Base-by-base conservation (phyloP, 2,329 filamentous ascomycete genomes). In the Aurifilum marmelostoma region DNA sequence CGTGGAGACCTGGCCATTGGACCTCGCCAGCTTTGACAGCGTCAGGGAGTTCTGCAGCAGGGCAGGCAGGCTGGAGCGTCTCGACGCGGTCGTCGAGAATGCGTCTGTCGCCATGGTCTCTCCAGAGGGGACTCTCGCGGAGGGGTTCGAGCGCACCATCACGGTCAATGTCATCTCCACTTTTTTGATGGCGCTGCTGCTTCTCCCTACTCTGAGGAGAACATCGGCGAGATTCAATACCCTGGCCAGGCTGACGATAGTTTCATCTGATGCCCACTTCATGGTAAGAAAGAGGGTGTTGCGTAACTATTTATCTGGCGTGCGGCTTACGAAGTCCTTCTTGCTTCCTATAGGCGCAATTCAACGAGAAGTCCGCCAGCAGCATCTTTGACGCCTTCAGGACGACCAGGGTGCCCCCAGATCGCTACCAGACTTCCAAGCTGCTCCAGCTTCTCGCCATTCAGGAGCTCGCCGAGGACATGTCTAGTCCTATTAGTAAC, bases 1-100 rank as follows among this genome's bases (percentile, higher is more conserved):
- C 3, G 75, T 85, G 41, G 77, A 86, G 58, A 83, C 87, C 16
- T 88, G 84, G 84, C 66, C 77, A 14, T 73, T 88, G 5, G 85
- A 88, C 72, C 79, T 87, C 72, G 73, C 72, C 18, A 81, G 77
- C 24, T 85, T 84, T 72, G 79, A 80, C 3, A 84, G 80, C 41
- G 80, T 87, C 50, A 75, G 78, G 64, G 75, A 74, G 1, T 87
- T 89, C 69, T 74, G 73, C 61, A 27, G 50, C 9, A 73, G 76
- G 21, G 76, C 73, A 9, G 70, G 68, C 2, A 69, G 71, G 58
- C 73, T 84, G 39, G 77, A 79, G 4, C 75, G 83, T 12, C 73
- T 85, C 24, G 83, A 85, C 68, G 75, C 78, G 2, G 70, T 85
- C 0, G 68, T 85, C 9, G 76, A 79, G 63, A 85, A 84, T 64